Percentiles rank a stretch among this genome's conserved stretches.
These are phyloP conservation scores for Stagonosporopsis tanaceti DNA, from an alignment of 2,329 filamentous ascomycete genomes.

Conservation along the genomic window DNA sequence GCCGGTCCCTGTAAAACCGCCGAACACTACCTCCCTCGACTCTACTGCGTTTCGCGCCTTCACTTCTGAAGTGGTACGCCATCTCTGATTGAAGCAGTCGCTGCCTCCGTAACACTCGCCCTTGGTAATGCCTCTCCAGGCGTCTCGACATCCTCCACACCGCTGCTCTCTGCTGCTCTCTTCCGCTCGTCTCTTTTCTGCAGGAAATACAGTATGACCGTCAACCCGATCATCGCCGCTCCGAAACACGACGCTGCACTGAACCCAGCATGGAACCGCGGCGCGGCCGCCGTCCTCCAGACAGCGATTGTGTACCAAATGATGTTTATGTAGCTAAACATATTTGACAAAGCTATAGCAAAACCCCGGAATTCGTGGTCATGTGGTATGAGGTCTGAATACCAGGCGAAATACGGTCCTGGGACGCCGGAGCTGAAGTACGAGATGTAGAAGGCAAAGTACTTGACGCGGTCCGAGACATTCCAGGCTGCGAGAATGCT, in stretches of 20 bases:
- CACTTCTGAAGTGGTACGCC: conserved; percentile 3
- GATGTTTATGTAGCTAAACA: conserved; percentile 34
- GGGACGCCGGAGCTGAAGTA: conserved; percentile 34
- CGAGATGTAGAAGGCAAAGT: conserved; percentile 35
- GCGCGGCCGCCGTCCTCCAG: conserved; percentile 33
- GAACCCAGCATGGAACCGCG: conserved; percentile 34
- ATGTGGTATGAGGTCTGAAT: conserved; percentile 35
- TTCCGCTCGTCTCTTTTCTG: conserved; percentile 28
- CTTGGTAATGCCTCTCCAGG: neutral
- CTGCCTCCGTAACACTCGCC: conserved; percentile 14
- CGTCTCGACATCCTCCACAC: conserved; percentile 19
- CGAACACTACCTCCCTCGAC: neutral
- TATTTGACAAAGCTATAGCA: conserved; percentile 34
- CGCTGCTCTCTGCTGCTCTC: conserved; percentile 13
- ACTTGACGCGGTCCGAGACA: conserved; percentile 56
- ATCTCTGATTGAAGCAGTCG: conserved; percentile 5
- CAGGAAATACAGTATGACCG: conserved; percentile 22
- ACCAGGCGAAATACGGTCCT: conserved; percentile 39
- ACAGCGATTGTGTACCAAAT: conserved; percentile 32
- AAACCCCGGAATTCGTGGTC: conserved; percentile 40
- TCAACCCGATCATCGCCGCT: conserved; percentile 31
- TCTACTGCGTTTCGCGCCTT: neutral
- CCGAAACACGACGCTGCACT: conserved; percentile 29
- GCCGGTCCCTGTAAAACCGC: no score
- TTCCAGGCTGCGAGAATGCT: conserved; percentile 56